Evolutionary conservation across 768 basidiomycete genomes (phyloP).

Genomic region (Tulasnella sp.): DNA sequence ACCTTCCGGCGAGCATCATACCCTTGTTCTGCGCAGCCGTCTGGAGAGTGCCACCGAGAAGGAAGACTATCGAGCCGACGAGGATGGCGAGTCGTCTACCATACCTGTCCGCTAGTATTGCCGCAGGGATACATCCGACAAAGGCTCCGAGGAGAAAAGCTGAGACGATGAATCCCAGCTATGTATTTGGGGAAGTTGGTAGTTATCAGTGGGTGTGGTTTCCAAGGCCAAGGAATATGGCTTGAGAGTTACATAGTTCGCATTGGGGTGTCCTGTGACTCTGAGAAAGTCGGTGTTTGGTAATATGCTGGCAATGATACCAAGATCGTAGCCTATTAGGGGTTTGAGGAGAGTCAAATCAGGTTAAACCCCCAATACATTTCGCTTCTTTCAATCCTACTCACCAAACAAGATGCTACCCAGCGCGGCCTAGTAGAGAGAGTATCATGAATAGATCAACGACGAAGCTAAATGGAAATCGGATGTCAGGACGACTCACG

Average conservation of each 20-base stretch:
- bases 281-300: neutral
- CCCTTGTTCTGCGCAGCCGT: constrained; percentile 5
- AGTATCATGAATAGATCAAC: neutral
- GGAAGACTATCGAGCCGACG: constrained; percentile 6
- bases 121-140: constrained; percentile 6
- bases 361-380: too few relatives aligned
- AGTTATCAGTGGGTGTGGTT: neutral
- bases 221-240: neutral
- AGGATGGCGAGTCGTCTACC: constrained; percentile 9
- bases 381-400: too few relatives aligned
- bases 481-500: too few relatives aligned
- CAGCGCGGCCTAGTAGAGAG: neutral
- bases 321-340: constrained; percentile 12
- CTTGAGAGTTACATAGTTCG: neutral
- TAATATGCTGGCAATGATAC: constrained; percentile 6
- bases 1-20: constrained; percentile 12
- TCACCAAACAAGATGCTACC: neutral
- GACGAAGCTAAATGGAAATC: neutral
- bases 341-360: too few relatives aligned
- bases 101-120: constrained; percentile 1
- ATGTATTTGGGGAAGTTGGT: neutral
- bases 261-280: neutral
- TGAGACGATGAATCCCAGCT: constrained; percentile 7
- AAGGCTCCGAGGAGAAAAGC: constrained; percentile 7
- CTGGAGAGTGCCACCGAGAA: constrained; percentile 5